A percentile compares a stretch with the other conserved stretches of the same genome.
Evolutionary conservation across 257 asterid genomes (phyloP).

Genomic region (Parsonsia alboflavescens): DNA sequence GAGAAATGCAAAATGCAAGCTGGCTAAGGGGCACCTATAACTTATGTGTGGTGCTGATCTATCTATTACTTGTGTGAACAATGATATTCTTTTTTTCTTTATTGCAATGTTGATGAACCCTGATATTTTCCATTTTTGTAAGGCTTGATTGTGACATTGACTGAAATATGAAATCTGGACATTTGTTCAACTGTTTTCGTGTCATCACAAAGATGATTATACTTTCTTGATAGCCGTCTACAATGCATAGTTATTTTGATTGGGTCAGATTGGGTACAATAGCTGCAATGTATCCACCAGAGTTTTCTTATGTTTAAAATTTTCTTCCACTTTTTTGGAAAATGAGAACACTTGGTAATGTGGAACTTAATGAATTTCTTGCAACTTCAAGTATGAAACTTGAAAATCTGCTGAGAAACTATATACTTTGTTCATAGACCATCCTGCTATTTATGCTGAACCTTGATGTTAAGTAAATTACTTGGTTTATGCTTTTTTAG

Average conservation of each 20-base stretch:
- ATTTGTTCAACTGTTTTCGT: not conserved
- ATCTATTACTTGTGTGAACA: not conserved
- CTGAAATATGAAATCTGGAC: not conserved
- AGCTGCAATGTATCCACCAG: not conserved
- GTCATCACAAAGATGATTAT: not conserved
- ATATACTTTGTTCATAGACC: not conserved
- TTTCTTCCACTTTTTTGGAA: no score
- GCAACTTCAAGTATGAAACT: not conserved
- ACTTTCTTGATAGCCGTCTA: not conserved
- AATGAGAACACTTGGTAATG: not conserved
- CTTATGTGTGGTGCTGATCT: not conserved
- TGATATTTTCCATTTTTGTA: not conserved
- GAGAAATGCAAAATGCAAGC: conserved; percentile 8
- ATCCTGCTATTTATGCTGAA: not conserved
- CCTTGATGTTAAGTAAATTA: not conserved
- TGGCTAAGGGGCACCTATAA: not conserved
- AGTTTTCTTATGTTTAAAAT: not conserved
- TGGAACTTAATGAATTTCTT: not conserved
- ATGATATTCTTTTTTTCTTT: not conserved
- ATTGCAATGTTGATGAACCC: not conserved
- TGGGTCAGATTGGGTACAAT: not conserved
- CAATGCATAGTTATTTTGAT: not conserved
- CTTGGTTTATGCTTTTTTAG: not conserved
- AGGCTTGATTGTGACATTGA: not conserved
- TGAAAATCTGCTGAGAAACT: not conserved